phyloP scores from a whole-genome alignment of 768 basidiomycete genomes.

The Rhizopogon roseolus region DNA sequence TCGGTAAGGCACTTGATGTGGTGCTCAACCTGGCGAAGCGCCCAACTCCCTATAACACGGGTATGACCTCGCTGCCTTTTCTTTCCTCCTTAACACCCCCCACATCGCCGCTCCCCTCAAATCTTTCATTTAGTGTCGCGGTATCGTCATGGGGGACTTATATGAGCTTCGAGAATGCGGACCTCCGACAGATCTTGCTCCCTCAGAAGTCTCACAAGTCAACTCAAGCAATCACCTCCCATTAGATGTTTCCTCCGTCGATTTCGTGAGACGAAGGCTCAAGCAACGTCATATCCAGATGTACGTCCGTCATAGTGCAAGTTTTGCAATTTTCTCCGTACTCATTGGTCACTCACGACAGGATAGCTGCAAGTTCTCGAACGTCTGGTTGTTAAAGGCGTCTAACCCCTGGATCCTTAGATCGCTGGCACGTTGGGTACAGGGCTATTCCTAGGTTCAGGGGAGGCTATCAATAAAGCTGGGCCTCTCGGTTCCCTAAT shows the following conservation, averaged over 20 bases:
- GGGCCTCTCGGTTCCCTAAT: conserved; percentile 66
- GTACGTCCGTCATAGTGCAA: conserved; percentile 31
- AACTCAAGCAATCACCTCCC: neutral
- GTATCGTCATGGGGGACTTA: neutral
- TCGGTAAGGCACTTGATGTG: no score
- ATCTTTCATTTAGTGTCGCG: no score
- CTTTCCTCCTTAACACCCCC: neutral
- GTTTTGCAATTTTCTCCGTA: neutral
- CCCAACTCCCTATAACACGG: no score
- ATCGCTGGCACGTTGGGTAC: conserved; percentile 75
- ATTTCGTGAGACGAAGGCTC: conserved; percentile 64
- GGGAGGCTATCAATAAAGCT: conserved; percentile 51
- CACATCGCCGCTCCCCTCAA: no score
- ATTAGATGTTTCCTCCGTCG: conserved; percentile 52
- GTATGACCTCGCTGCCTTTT: neutral
- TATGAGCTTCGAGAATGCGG: neutral
- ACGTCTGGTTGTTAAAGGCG: neutral
- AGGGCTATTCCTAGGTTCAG: conserved; percentile 70
- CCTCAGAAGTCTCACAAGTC: neutral
- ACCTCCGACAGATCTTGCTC: neutral
- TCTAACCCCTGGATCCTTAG: conserved; percentile 21
- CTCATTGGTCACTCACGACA: conserved; percentile 12
- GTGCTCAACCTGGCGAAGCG: no score
- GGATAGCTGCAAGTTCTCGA: conserved; percentile 53
- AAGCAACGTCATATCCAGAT: conserved; percentile 80